phyloP scores from a whole-genome alignment of 768 basidiomycete species.

The Lactarius sp. region DNA sequence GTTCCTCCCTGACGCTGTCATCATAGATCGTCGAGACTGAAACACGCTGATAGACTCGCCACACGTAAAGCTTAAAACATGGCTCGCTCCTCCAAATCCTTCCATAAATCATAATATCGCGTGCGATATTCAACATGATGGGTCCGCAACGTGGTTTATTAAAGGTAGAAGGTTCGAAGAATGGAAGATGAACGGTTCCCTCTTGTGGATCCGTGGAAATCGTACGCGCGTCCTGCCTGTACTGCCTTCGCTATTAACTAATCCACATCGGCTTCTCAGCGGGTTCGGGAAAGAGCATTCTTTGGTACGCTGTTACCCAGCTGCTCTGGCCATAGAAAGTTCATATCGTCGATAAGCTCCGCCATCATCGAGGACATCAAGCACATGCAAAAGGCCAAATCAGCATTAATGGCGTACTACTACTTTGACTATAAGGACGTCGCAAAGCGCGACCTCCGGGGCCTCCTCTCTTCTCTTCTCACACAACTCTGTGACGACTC shows the following conservation, averaged over 20 bases:
- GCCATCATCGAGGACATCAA: neutral
- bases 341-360: neutral
- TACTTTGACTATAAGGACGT: neutral
- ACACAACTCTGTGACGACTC: neutral
- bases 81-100: too few relatives aligned
- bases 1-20: too few relatives aligned
- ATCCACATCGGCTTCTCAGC: neutral
- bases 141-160: neutral
- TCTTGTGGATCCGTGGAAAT: too few relatives aligned
- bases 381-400: neutral
- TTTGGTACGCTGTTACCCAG: neutral
- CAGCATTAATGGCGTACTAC: neutral
- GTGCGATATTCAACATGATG: neutral
- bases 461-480: neutral
- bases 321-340: neutral
- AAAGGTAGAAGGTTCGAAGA: neutral
- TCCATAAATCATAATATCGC: neutral
- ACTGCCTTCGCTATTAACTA: neutral
- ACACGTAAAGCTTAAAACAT: neutral
- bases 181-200: neutral
- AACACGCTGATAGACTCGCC: neutral
- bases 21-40: neutral
- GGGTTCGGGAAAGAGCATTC: neutral
- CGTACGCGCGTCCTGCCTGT: neutral
- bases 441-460: neutral